Conservation (phyloP, 1,139 yeast species). For the Hansenula sp. region DNA sequence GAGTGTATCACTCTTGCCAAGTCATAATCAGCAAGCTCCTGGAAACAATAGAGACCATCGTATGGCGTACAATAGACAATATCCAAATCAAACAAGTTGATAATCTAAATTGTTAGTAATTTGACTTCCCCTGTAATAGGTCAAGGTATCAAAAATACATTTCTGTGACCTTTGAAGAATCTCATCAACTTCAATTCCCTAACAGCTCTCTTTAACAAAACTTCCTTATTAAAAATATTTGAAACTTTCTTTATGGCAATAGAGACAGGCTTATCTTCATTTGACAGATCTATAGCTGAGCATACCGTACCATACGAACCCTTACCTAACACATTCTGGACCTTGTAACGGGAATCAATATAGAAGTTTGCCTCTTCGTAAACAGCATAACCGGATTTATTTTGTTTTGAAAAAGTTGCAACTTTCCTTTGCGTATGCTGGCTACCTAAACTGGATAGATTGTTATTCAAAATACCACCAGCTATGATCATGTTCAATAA, state of each 20-base stretch:
- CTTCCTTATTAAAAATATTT: conserved; percentile 59
- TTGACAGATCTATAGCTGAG: conserved; percentile 59
- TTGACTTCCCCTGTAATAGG: background rate
- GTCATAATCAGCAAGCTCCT: conserved; percentile 78
- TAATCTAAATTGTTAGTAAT: conserved; percentile 36
- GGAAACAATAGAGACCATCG: conserved; percentile 83
- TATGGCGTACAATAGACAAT: conserved; percentile 59
- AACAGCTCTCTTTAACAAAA: conserved; percentile 67
- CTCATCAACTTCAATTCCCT: conserved; percentile 76
- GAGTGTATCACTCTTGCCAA: conserved; percentile 75
- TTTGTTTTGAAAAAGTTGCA: too few relatives aligned
- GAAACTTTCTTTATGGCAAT: conserved; percentile 79
- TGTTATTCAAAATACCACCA: too few relatives aligned
- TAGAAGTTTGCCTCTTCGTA: conserved; percentile 51
- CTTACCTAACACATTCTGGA: conserved; percentile 66
- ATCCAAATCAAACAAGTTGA: conserved; percentile 69
- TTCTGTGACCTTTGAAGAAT: conserved; percentile 77
- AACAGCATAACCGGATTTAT: conserved; percentile 16
- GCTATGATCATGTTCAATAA: too few relatives aligned
- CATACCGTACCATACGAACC: conserved; percentile 93
- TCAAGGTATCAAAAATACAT: conserved; percentile 32
- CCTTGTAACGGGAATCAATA: conserved; percentile 59
- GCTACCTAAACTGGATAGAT: too few relatives aligned
- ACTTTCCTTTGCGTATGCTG: too few relatives aligned
- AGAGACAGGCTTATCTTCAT: conserved; percentile 25